These are phyloP conservation scores for Dicorynia guianensis DNA, from an alignment of 306 rosid genomes.

Conservation along the genomic window DNA sequence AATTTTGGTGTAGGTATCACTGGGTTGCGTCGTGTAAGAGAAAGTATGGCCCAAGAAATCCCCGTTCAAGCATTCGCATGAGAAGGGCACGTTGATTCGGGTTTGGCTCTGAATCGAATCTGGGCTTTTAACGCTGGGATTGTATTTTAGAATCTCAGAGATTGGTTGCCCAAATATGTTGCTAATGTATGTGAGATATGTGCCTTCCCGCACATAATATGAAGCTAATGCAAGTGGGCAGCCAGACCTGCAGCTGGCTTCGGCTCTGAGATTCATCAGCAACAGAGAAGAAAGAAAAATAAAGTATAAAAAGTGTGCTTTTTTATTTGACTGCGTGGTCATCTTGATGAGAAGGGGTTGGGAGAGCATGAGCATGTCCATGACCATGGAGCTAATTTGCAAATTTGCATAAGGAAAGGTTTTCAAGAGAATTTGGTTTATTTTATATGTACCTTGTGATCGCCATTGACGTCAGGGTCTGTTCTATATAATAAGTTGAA, in stretches of 20 bases:
- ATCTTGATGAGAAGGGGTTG: conserved; percentile 35
- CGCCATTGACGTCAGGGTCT: not conserved
- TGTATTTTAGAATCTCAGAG: conserved; percentile 56
- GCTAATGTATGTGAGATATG: conserved; percentile 59
- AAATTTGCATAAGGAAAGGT: conserved; percentile 22
- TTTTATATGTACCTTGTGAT: not conserved
- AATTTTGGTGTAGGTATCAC: conserved; percentile 41
- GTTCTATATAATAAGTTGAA: conserved; percentile 24
- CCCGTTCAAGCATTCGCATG: conserved; percentile 63
- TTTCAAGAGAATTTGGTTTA: not conserved
- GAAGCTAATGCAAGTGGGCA: conserved; percentile 73
- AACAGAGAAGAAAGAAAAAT: conserved; percentile 23
- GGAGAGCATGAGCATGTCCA: not conserved
- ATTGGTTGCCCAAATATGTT: conserved; percentile 42
- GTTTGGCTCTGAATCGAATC: conserved; percentile 15
- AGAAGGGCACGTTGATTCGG: conserved; percentile 60
- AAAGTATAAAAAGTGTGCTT: conserved; percentile 14
- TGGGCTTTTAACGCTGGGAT: conserved; percentile 37
- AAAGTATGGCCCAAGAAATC: conserved; percentile 66
- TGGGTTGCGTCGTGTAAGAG: conserved; percentile 41
- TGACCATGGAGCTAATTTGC: conserved; percentile 35
- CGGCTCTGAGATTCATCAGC: conserved; percentile 25
- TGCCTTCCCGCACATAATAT: conserved; percentile 45
- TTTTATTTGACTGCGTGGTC: conserved; percentile 33
- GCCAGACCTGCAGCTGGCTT: conserved; percentile 54